Base-by-base conservation (phyloP, 2,329 filamentous ascomycete species). In the Botrytis hyacinthi region DNA sequence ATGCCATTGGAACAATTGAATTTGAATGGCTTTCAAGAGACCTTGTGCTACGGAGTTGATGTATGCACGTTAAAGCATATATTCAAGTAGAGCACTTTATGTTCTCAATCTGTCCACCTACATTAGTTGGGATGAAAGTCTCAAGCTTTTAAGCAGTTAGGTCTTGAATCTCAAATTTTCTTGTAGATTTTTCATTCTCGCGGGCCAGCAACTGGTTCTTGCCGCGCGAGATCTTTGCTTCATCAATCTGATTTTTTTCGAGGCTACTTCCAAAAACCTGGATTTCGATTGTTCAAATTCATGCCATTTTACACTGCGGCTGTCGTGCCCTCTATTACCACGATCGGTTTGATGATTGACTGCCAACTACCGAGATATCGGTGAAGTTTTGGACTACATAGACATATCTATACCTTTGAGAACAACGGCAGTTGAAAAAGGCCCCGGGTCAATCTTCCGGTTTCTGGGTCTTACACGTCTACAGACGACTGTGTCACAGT, bases 361-460 rank as follows among this genome's bases (percentile, higher is more conserved):
- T 37, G 26, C 35, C 66, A 62, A 29, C 40, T 62, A 71, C 69
- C 69, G 40, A 62, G 32, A 62, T 46, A 37, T 46, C 44, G 69
- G 57, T 71, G 40, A 29, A 62, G 29, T 37, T 37, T 37, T 46
- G 54, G 48, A 71, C 26, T 51, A 68, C 48, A 8, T 57, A 32
- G 16, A 26, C 29, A 68, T 10, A 10, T 42, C 40, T 40, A 26
- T 29, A 68, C 48, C 16, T 68, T 42, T 68, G 26, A 22, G 32
- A 57, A 42, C 26, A 16, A 42, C 18, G 66, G 26, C 48, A 57
- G 29, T 51, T 16, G 10, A 40, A 26, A 54, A 54, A 68, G 18
- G 22, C 5, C 29, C 37, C 35, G 35, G 66, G 18, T 42, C 66
- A 42, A 16, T 32, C n/a, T 57, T 42, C n/a, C 48, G 35, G 35